Conservation (phyloP, 2,329 filamentous ascomycete genomes). For the Emydomyces testavorans region DNA sequence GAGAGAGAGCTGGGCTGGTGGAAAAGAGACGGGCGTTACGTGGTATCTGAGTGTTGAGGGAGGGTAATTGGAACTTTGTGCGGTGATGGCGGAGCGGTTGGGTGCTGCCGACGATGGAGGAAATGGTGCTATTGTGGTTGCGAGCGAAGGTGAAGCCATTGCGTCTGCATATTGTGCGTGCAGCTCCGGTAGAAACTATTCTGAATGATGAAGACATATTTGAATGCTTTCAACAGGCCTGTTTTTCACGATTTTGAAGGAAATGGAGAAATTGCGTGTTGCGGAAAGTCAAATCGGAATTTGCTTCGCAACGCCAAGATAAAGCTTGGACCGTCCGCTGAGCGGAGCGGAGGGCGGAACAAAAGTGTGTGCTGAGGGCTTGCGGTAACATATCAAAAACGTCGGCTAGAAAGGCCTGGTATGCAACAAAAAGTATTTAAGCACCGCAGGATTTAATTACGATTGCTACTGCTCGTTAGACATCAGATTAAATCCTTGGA, state of each 20-base stretch:
- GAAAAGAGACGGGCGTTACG: conserved; percentile 29
- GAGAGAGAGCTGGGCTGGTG: conserved; percentile 33
- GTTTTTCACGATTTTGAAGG: too few species aligned
- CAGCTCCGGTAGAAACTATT: conserved; percentile 1
- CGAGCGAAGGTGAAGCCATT: neutral
- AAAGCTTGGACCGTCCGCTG: neutral
- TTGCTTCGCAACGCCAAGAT: neutral
- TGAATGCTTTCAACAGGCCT: neutral
- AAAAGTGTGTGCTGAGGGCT: neutral
- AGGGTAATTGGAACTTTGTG: neutral
- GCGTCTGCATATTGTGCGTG: neutral
- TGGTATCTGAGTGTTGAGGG: neutral
- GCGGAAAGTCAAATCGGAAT: too few species aligned
- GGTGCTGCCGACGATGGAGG: neutral
- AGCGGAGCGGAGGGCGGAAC: neutral
- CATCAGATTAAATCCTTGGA: neutral
- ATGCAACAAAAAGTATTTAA: neutral
- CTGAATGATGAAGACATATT: conserved; percentile 4
- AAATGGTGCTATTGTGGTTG: neutral
- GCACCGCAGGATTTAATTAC: too few species aligned
- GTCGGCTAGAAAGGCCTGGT: neutral
- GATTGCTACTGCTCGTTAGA: too few species aligned
- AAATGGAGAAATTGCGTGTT: neutral
- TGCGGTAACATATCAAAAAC: too few species aligned
- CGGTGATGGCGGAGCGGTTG: neutral